Evolutionary conservation across 306 rosid genomes (phyloP).

Genomic region (Parietaria judaica): DNA sequence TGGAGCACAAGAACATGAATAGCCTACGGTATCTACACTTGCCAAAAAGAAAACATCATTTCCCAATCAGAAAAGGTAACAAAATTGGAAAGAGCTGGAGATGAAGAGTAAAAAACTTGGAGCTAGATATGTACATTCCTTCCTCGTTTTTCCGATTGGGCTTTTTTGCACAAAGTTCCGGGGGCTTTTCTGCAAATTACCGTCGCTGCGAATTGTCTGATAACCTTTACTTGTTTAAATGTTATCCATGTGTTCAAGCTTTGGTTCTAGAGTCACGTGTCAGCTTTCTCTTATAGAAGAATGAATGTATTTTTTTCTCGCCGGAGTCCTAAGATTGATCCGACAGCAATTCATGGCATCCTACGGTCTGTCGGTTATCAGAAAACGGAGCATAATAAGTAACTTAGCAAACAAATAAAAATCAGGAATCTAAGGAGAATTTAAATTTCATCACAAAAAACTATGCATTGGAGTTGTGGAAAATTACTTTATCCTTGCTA

Average conservation of each 20-base stretch:
- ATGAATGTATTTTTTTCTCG: slow-evolving; percentile 25
- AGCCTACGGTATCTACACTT: slow-evolving; percentile 13
- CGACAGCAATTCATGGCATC: slow-evolving; percentile 26
- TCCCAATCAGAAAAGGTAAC: background rate
- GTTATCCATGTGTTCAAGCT: slow-evolving; percentile 17
- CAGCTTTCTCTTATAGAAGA: slow-evolving; percentile 33
- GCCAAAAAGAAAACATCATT: slow-evolving; percentile 13
- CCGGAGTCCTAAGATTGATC: slow-evolving; percentile 36
- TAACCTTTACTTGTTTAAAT: background rate
- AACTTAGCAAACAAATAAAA: background rate
- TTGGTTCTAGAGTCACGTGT: slow-evolving; percentile 19
- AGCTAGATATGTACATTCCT: slow-evolving; percentile 9
- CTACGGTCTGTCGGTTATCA: background rate
- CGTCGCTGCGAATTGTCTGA: background rate
- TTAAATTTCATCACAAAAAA: slow-evolving; percentile 4
- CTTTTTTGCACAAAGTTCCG: slow-evolving; percentile 15
- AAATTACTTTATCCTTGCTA: slow-evolving; percentile 41
- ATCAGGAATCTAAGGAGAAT: slow-evolving; percentile 10
- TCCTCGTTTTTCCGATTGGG: slow-evolving; percentile 6
- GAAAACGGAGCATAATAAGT: background rate
- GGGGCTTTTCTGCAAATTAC: background rate
- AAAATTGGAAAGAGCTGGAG: slow-evolving; percentile 15
- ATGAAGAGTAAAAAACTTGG: slow-evolving; percentile 14
- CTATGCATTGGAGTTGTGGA: background rate
- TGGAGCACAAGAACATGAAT: slow-evolving; percentile 1